These are phyloP conservation scores for Novymonas esmeraldas DNA, from an alignment of 208 protist genomes.

Conservation along the genomic window DNA sequence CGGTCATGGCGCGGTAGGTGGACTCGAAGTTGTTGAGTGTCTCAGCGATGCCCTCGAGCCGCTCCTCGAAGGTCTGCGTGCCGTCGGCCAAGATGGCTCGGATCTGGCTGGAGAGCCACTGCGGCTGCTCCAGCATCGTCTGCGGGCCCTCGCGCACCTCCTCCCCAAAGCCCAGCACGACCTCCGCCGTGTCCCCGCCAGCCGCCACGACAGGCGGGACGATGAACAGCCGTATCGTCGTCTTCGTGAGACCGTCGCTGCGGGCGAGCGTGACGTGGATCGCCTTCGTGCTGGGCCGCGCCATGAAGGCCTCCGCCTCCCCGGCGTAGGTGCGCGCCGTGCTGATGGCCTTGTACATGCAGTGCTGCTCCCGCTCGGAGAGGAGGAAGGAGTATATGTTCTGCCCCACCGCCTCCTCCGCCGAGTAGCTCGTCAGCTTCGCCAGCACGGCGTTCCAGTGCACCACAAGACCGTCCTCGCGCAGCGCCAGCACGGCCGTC, in stretches of 20 bases:
- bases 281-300: conserved; percentile 18
- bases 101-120: conserved; percentile 70
- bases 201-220: conserved; percentile 61
- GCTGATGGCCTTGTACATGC: conserved; percentile 63
- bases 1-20: conserved; percentile 69
- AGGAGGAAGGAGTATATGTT: conserved; percentile 85
- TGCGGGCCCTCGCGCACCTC: conserved; percentile 52
- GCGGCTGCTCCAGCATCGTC: conserved; percentile 58
- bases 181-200: conserved; percentile 52
- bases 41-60: conserved; percentile 56
- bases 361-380: conserved; percentile 69
- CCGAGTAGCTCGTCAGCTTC: conserved; percentile 66
- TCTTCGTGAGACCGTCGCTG: conserved; percentile 80
- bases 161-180: conserved; percentile 73
- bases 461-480: conserved; percentile 82
- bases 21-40: conserved; percentile 70
- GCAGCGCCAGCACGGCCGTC: conserved; percentile 60
- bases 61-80: conserved; percentile 57
- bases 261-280: conserved; percentile 64
- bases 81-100: conserved; percentile 56
- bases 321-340: conserved; percentile 69
- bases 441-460: conserved; percentile 75
- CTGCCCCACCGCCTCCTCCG: conserved; percentile 72
- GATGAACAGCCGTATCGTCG: conserved; percentile 54
- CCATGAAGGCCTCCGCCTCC: conserved; percentile 58